Evolutionary conservation across 164 flowering plant genomes (phyloP), one percentile per base, ranked within the genome.

Genomic region (Nymphaea colorata): DNA sequence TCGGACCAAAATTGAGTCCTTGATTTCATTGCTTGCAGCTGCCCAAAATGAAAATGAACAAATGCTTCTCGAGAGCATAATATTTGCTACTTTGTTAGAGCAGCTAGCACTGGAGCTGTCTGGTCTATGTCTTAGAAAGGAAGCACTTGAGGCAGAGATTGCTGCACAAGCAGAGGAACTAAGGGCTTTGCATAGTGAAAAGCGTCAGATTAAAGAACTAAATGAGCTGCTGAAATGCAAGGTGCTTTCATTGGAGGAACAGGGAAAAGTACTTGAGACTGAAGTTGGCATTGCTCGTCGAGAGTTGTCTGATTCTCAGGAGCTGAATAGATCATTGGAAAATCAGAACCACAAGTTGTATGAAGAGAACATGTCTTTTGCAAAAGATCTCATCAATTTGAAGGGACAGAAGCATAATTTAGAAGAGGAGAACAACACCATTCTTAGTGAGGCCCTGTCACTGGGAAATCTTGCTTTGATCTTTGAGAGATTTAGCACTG

Each of bases 21-120:
- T 84, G 75, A 82, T 79, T 70, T 45, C 61, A 55, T 74, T 83
- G 59, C 55, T 84, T 44, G 66, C 71, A 15, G 70, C 68, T 47
- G 72, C 69, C 11, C 74, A 85, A 76, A 89, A 88, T 73, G 89
- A 88, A 74, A 85, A 79, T 71, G 84, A 79, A 69, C 77, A 74
- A 75, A 71, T 91, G 61, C 45, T 80, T 69, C 71, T 91, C 72
- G 92, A 91, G 80, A 91, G 85, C 67, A 77, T 83, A 15, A 84
- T 94, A 73, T 77, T 84, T 4, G 15, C 76, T 43, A 76, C 91
- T 72, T 47, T 90, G n/a, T 80, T 94, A 41, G 72, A 67, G 75
- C 84, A 86, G 64, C 73, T 84, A 63, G 77, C 74, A 71, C 44
- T 73, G 57, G 87, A 84, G 18, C 80, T 76, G 51, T 47, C 66